Base-by-base conservation (phyloP, 805 yeast species). In the Candida krabiensis region DNA sequence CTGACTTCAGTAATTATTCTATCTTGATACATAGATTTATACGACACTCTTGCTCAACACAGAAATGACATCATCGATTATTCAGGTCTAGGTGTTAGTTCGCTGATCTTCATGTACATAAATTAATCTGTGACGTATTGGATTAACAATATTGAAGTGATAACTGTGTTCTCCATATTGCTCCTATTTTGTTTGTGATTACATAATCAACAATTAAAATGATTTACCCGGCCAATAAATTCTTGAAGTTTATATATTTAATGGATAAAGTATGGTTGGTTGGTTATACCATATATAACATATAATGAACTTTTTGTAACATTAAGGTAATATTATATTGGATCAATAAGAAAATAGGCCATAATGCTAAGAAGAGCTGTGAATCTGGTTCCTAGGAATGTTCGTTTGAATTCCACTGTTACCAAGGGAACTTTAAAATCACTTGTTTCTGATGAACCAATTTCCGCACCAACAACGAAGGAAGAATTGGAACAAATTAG, bases 381-480 rank as follows among this genome's bases (percentile, higher is more conserved):
- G 9, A 14, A 16, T 8, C 19, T 5, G 19, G 19, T 14, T 11
- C 32, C 17, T 29, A 21, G 24, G 14, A 19, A 6, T 3, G 14
- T 15, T 19, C 4, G 33, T 25, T 25, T 39, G 19, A 40, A 35
- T 13, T 37, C 53, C 3, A 39, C 52, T 3, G 29, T 30, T n/a
- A 19, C 23, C 18, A 38, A 38, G 23, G 30, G 27, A 19, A 31
- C 49, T 3, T 28, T 38, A 4, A n/a, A n/a, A n/a, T n/a, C n/a
- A n/a, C n/a, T n/a, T n/a, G 42, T 48, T 12, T 30, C 48, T 11
- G 24, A 40, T 5, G 50, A 43, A 8, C 44, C 47, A 30, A 26
- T 30, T 4, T 33, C 39, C 2, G 39, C 38, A 6, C 54, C 56
- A 19, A 36, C 44, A 1, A 29, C 30, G 6, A 40, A 37, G 38